Percentiles rank a stretch among this genome's conserved stretches.
phyloP scores from a whole-genome alignment of 306 rosid genomes.

The Mimosa bimucronata region DNA sequence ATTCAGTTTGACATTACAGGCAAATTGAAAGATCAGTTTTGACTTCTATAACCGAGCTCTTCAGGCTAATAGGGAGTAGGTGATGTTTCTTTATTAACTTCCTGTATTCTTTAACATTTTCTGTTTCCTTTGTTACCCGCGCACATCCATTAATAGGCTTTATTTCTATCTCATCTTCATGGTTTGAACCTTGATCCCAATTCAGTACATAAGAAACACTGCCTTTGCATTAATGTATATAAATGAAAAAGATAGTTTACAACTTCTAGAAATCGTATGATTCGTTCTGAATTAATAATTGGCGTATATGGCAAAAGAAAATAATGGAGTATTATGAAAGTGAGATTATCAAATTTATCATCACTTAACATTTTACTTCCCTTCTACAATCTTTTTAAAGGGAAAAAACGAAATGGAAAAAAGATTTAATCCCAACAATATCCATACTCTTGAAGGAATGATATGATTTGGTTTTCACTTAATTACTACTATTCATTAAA shows the following conservation, averaged over 20 bases:
- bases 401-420: too few species aligned
- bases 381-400: background rate
- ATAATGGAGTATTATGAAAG: background rate
- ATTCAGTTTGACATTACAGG: background rate
- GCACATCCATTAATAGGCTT: background rate
- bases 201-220: background rate
- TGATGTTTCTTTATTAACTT: background rate
- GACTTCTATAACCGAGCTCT: background rate
- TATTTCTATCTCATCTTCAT: constrained; percentile 27
- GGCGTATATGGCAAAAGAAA: background rate
- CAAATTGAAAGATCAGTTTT: background rate
- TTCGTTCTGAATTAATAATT: background rate
- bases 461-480: constrained; percentile 32
- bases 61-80: background rate
- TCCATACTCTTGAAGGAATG: constrained; percentile 13
- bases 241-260: background rate
- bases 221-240: background rate
- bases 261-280: background rate
- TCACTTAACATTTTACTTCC: background rate
- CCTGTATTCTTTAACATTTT: background rate
- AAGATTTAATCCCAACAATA: background rate
- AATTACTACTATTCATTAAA: constrained; percentile 7
- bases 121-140: background rate
- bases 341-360: background rate
- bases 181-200: constrained; percentile 15